Evolutionary conservation across 1,284 basidiomycete species (phyloP), one percentile per base, ranked within the genome.

Genomic region (Leccinum pachyderme): DNA sequence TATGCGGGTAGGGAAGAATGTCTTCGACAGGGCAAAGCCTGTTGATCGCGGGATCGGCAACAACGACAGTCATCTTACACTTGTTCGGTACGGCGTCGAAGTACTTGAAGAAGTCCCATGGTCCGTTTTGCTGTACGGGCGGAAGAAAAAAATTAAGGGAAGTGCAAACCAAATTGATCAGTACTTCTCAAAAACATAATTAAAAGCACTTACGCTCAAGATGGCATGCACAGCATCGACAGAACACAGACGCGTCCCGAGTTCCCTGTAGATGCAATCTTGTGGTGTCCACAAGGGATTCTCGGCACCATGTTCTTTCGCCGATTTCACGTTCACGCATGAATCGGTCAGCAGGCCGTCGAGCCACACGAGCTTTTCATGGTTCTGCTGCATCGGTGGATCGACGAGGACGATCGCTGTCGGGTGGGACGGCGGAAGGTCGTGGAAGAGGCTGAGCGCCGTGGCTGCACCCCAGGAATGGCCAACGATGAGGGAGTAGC

Each of bases 401-500:
- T 67, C 65, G 31, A 70, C 47, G n/a, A 67, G 63, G 15, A 69
- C 13, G n/a, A 70, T 55, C 2, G 60, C 60, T 1, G 53, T 67
- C 6, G 56, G 58, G 13, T 54, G 25, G 8, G 54, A 53, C 12
- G 44, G 2, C 6, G 66, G 25, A 25, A 71, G 58, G 41, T 56
- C 28, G 2, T 51, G 12, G 28, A 65, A 54, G 43, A 69, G 66
- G 8, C 32, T 48, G 12, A 67, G 28, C 25, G 31, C 31, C 2
- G 45, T 46, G 6, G 35, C 9, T 25, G 48, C 63, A 7, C 66
- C 69, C 18, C 67, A 2, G 3, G 65, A 68, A 37, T 69, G 66
- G 12, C 61, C 67, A 0, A 67, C 54, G 51, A 70, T n/a, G 5
- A 67, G 41, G 24, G 59, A 49, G 15, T 62, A 67, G 5, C 45